phyloP scores from a whole-genome alignment of 1,284 basidiomycete species.

The Grifola frondosa region DNA sequence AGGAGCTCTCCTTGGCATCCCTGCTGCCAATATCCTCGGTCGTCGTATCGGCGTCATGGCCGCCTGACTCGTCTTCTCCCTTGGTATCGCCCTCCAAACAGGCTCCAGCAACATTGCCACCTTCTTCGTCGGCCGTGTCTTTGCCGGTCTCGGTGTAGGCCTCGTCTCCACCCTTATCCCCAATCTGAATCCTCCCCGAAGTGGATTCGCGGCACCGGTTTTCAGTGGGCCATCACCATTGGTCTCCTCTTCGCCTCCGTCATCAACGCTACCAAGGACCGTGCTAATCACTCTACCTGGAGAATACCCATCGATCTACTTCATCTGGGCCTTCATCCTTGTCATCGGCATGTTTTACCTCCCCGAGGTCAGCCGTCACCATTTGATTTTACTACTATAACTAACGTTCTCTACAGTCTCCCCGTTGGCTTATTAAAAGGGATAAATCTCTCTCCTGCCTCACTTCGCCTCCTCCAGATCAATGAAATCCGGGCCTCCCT shows the following conservation, averaged over 20 bases:
- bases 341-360: constrained; percentile 62
- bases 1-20: constrained; percentile 38
- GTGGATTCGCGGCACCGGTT: constrained; percentile 66
- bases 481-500: constrained; percentile 72
- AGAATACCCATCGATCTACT: constrained; percentile 83
- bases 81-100: constrained; percentile 71
- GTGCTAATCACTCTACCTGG: constrained; percentile 62
- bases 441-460: constrained; percentile 67
- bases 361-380: constrained; percentile 52
- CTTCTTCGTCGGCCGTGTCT: constrained; percentile 76
- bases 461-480: constrained; percentile 49
- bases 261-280: constrained; percentile 71
- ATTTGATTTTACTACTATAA: constrained; percentile 6
- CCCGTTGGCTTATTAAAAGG: constrained; percentile 81
- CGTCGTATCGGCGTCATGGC: constrained; percentile 58
- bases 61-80: constrained; percentile 60
- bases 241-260: constrained; percentile 78
- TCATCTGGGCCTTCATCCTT: constrained; percentile 65
- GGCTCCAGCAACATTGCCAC: constrained; percentile 53
- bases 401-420: constrained; percentile 51
- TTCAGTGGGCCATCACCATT: constrained; percentile 85
- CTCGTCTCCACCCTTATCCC: constrained; percentile 76
- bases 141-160: constrained; percentile 85
- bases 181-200: constrained; percentile 62
- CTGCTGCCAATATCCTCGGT: constrained; percentile 40